These are phyloP conservation scores for Paspalum notatum DNA, from an alignment of 176 grass and related monocot genomes.

Conservation along the genomic window DNA sequence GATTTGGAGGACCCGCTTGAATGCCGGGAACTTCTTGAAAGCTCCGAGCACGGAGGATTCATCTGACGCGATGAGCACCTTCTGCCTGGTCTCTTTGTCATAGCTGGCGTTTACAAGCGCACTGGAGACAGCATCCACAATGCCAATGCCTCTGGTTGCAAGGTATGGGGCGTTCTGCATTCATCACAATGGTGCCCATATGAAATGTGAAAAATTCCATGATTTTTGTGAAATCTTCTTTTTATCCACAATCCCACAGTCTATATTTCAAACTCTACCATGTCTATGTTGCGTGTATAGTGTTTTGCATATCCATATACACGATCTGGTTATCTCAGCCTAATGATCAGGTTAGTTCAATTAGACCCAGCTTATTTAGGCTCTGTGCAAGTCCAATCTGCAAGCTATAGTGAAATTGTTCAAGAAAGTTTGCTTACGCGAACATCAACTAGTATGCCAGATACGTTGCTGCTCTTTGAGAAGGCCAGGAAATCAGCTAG, in stretches of 20 bases:
- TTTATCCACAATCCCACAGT: too few relatives aligned
- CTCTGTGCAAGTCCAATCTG: not conserved
- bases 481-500: constrained; percentile 64
- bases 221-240: too few relatives aligned
- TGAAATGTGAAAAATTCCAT: not conserved
- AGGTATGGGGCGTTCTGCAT: constrained; percentile 72
- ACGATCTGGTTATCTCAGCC: not conserved
- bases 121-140: constrained; percentile 68
- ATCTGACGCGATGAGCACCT: constrained; percentile 73
- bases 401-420: not conserved
- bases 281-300: too few relatives aligned
- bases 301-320: too few relatives aligned
- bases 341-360: not conserved
- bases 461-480: constrained; percentile 66
- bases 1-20: constrained; percentile 61
- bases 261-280: too few relatives aligned
- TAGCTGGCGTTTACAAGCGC: constrained; percentile 72
- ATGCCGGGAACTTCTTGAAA: constrained; percentile 62
- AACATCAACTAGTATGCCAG: constrained; percentile 63
- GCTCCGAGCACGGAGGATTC: constrained; percentile 64
- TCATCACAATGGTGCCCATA: not conserved
- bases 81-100: constrained; percentile 57
- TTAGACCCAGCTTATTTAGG: constrained; percentile 59
- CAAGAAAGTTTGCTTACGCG: constrained; percentile 8
- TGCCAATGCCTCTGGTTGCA: constrained; percentile 67